phyloP scores from a whole-genome alignment of 768 basidiomycete species.

The Chalciporus sphaerocephalus region DNA sequence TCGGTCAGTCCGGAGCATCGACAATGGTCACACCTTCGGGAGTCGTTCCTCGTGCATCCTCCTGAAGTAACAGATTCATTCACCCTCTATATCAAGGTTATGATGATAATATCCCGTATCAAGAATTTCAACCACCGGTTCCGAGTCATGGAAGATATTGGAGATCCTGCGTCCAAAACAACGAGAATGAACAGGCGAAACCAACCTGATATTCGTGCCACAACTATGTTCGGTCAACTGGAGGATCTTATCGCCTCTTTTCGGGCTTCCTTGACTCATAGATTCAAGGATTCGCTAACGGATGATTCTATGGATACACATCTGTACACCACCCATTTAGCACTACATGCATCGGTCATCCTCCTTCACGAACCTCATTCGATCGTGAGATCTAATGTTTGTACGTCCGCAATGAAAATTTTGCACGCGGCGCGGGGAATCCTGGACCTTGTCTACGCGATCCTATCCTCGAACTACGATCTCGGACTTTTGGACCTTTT shows the following conservation, averaged over 20 bases:
- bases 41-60: constrained; percentile 59
- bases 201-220: constrained; percentile 54
- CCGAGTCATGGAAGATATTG: constrained; percentile 54
- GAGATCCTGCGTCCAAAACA: constrained; percentile 40
- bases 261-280: constrained; percentile 52
- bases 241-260: constrained; percentile 57
- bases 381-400: constrained; percentile 50
- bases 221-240: constrained; percentile 59
- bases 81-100: constrained; percentile 64
- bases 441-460: constrained; percentile 60
- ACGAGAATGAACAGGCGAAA: constrained; percentile 31
- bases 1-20: constrained; percentile 48
- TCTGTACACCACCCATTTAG: constrained; percentile 40
- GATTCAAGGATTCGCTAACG: constrained; percentile 50
- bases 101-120: constrained; percentile 55
- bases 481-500: constrained; percentile 67
- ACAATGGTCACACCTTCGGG: constrained; percentile 62
- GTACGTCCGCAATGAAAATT: constrained; percentile 66
- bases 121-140: constrained; percentile 69
- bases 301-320: constrained; percentile 55
- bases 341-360: constrained; percentile 47
- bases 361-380: constrained; percentile 77
- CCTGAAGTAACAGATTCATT: constrained; percentile 66
- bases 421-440: constrained; percentile 62
- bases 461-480: constrained; percentile 70